These are phyloP conservation scores for Paulinella micropora DNA, from an alignment of 78 protist species.

Conservation along the genomic window DNA sequence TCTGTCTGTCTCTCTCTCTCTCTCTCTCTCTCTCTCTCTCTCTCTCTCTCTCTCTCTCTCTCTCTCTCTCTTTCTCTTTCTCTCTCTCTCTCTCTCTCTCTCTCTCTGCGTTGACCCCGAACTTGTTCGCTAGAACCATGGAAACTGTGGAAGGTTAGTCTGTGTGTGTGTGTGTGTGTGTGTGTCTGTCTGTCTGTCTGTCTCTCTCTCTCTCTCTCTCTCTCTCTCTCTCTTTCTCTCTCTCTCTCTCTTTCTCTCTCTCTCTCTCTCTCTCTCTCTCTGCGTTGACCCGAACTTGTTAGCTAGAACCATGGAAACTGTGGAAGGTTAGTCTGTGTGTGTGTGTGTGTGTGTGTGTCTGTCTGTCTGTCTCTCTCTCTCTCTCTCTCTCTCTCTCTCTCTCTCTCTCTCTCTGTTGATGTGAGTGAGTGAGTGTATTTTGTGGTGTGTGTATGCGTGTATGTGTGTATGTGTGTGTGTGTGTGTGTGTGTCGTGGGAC, in stretches of 20 bases:
- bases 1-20: neutral
- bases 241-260: neutral
- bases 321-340: neutral
- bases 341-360: neutral
- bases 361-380: neutral
- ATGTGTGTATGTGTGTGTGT: too few relatives aligned
- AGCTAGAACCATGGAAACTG: constrained; percentile 93
- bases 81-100: neutral
- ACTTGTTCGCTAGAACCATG: constrained; percentile 86
- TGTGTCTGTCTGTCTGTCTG: too few relatives aligned
- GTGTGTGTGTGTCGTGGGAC: too few relatives aligned
- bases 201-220: constrained; percentile 9
- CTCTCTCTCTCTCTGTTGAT: constrained; percentile 27
- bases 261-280: constrained; percentile 53
- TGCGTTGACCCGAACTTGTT: constrained; percentile 90
- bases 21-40: constrained; percentile 9
- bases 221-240: constrained; percentile 2
- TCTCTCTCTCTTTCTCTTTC: neutral
- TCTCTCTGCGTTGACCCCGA: constrained; percentile 97
- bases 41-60: constrained; percentile 4
- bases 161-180: neutral
- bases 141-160: too few relatives aligned
- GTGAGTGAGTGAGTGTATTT: too few relatives aligned
- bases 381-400: constrained; percentile 5
- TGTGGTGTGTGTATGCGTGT: too few relatives aligned